phyloP scores from a whole-genome alignment of 495 filamentous ascomycete species.

The Rostrohypoxylon terebratum region DNA sequence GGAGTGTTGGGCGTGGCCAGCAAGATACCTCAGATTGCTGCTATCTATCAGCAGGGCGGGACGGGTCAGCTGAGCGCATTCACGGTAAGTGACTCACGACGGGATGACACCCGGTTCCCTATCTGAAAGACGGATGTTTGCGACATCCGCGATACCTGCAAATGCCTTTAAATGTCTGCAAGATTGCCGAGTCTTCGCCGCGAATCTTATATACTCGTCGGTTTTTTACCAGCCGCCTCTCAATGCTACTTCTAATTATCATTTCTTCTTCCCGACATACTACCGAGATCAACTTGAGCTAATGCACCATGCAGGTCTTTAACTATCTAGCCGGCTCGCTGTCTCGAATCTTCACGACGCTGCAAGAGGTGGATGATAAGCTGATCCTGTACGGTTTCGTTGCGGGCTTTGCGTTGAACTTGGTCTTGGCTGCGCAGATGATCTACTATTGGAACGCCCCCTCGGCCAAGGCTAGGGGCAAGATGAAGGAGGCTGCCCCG shows the following conservation, averaged over 20 bases:
- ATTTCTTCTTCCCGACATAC: background rate
- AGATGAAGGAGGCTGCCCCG: conserved; percentile 54
- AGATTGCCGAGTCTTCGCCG: conserved; percentile 12
- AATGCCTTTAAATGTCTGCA: too few species aligned
- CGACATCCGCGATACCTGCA: background rate
- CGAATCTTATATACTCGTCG: background rate
- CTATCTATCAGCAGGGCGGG: conserved; percentile 83
- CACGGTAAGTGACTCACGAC: conserved; percentile 71
- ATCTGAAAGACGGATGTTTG: background rate
- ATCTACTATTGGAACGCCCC: conserved; percentile 93
- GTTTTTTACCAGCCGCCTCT: background rate
- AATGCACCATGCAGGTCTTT: conserved; percentile 75
- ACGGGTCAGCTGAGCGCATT: conserved; percentile 97
- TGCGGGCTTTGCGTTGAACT: conserved; percentile 87
- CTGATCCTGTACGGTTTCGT: conserved; percentile 94
- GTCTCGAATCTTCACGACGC: conserved; percentile 93
- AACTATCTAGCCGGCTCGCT: conserved; percentile 95
- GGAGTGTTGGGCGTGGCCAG: conserved; percentile 84
- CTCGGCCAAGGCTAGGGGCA: conserved; percentile 64
- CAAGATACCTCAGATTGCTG: conserved; percentile 91
- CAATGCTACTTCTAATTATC: background rate
- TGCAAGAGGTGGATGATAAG: conserved; percentile 95
- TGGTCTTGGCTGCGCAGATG: conserved; percentile 90
- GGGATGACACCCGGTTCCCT: background rate
- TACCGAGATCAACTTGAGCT: conserved; percentile 24